A percentile compares a stretch with the other conserved stretches of the same genome.
Conservation (phyloP, 192 early-diverging fungal species). For the Mortierella alpina region DNA sequence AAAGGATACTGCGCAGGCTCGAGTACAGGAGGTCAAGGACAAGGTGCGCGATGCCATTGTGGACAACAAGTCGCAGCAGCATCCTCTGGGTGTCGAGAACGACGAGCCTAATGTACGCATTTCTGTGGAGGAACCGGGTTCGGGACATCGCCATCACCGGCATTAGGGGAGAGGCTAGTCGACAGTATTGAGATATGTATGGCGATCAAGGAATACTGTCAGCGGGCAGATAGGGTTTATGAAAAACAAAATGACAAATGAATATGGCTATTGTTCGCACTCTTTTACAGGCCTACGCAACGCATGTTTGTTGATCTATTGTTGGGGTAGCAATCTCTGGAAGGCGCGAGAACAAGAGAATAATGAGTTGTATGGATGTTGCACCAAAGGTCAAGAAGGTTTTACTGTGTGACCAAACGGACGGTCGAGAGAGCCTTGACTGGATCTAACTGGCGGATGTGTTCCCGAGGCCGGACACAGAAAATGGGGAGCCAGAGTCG, state of each 20-base stretch:
- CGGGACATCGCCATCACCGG: constrained; percentile 44
- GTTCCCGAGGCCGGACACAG: too few species aligned
- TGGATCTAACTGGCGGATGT: too few species aligned
- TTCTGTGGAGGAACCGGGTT: constrained; percentile 44
- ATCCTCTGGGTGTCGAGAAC: not conserved
- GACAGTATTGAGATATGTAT: not conserved
- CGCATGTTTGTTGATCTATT: too few species aligned
- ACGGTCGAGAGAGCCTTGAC: too few species aligned
- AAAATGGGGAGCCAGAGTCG: too few species aligned
- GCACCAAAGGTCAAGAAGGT: too few species aligned
- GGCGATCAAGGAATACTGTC: not conserved
- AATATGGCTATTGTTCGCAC: not conserved
- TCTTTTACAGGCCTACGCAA: not conserved
- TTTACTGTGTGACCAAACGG: too few species aligned
- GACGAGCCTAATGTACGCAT: constrained; percentile 27
- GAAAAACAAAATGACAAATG: not conserved
- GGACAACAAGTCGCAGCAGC: not conserved
- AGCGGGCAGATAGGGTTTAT: not conserved
- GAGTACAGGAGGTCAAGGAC: constrained; percentile 1
- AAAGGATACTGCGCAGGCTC: not conserved
- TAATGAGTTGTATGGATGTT: too few species aligned
- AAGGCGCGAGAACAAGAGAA: too few species aligned
- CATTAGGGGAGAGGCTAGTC: not conserved
- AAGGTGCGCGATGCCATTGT: not conserved
- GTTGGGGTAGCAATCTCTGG: too few species aligned